Base-by-base conservation (phyloP, 2,329 filamentous ascomycete genomes). In the Tolypocladium sp. region DNA sequence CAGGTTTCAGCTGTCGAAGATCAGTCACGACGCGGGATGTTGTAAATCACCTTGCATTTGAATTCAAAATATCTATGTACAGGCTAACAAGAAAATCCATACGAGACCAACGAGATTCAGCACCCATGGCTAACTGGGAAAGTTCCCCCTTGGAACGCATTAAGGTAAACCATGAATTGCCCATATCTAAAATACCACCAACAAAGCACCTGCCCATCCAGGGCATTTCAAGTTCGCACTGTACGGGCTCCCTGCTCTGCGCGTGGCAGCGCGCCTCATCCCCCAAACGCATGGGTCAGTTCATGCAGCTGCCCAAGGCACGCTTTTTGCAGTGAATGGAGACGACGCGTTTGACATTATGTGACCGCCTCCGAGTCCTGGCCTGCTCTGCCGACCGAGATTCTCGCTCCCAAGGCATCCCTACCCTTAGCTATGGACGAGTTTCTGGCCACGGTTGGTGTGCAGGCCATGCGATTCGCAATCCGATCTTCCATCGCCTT, bases 401-500 rank as follows among this genome's bases (percentile, higher is more conserved):
- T 51, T 37, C 25, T 33, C 37, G 27, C 37, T 30, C 37, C 33
- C n/a, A 53, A 27, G 46, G 30, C 13, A 49, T 49, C 15, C 49
- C 13, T 52, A 35, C 9, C 30, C 6, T 13, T 4, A n/a, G 30
- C 55, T 64, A 95, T 96, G 91, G 91, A 96, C 71, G 79, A 79
- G 58, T 79, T 85, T 62, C 73, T 85, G 59, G 68, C 78, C 56
- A 73, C 75, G 52, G 70, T 85, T 60, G 82, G 82, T 62, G 73
- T 78, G 55, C 91, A 95, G 76, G 90, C 91, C 56, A 88, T 95
- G 82, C 96, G 91, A 76, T 95, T 94, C 82, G 92, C 92, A 70
- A 92, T 97, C 67, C 82, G 90, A 56, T 92, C 91, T 22, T 92
- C 92, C 56, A 87, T 97, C 64, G 86, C 89, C 55, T 82, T 96